Evolutionary conservation across 139 green algal species (phyloP).

Genomic region (Picochlorum sp.): DNA sequence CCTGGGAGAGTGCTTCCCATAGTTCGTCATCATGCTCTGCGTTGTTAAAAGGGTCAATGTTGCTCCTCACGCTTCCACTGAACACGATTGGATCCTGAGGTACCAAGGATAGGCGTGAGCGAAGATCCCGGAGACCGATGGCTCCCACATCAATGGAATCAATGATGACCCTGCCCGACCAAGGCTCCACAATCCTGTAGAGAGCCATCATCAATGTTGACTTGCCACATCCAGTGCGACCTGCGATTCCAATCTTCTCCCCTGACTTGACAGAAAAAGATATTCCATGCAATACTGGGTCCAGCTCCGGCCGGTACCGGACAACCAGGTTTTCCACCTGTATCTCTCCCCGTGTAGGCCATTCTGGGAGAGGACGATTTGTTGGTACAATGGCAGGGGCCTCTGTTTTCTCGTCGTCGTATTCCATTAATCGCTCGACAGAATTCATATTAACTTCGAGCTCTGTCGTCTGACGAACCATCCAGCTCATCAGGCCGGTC

Average conservation of each 20-base stretch:
- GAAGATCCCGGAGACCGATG: constrained; percentile 62
- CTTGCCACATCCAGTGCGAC: constrained; percentile 53
- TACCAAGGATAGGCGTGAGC: constrained; percentile 53
- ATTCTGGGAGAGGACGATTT: constrained; percentile 29
- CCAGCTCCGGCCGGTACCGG: constrained; percentile 74
- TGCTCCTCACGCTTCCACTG: constrained; percentile 74
- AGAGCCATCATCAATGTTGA: constrained; percentile 53
- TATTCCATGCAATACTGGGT: constrained; percentile 76
- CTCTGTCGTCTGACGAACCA: constrained; percentile 53
- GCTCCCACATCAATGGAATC: constrained; percentile 73
- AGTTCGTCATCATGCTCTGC: constrained; percentile 24
- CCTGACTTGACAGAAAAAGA: constrained; percentile 42
- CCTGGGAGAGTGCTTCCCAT: constrained; percentile 34
- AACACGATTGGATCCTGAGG: constrained; percentile 92
- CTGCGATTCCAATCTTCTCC: constrained; percentile 36
- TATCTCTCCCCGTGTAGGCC: constrained; percentile 38
- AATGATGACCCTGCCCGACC: constrained; percentile 67
- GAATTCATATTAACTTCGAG: constrained; percentile 73
- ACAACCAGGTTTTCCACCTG: constrained; percentile 56
- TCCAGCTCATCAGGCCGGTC: constrained; percentile 78
- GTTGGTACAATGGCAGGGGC: constrained; percentile 17
- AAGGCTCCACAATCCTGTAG: constrained; percentile 60
- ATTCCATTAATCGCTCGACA: constrained; percentile 85
- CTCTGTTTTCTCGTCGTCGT: constrained; percentile 39
- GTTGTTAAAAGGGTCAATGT: constrained; percentile 86